phyloP scores from a whole-genome alignment of 257 asterid genomes.

The Mentha longifolia region DNA sequence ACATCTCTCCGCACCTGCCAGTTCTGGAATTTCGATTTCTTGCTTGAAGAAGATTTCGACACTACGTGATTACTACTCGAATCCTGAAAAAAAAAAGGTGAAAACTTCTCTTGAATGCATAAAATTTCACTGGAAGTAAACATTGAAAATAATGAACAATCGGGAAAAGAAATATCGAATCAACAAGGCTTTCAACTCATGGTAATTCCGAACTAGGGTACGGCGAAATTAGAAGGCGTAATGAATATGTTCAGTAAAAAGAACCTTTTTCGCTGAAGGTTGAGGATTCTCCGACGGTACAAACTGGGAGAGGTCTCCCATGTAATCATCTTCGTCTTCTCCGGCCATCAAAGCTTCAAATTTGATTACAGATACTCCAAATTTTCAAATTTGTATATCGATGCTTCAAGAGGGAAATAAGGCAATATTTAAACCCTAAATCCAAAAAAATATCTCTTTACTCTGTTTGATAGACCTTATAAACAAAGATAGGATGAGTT shows the following conservation, averaged over 20 bases:
- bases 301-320: slow-evolving; percentile 92
- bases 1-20: slow-evolving; percentile 73
- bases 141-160: background rate
- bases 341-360: slow-evolving; percentile 44
- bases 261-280: slow-evolving; percentile 62
- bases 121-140: background rate
- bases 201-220: slow-evolving; percentile 30
- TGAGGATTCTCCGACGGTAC: slow-evolving; percentile 55
- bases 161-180: background rate
- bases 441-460: background rate
- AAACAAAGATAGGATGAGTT: no score
- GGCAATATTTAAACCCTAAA: slow-evolving; percentile 19
- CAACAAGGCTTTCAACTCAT: background rate
- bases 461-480: no score
- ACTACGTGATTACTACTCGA: slow-evolving; percentile 36
- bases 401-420: slow-evolving; percentile 18
- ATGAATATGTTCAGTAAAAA: background rate
- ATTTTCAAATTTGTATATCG: background rate
- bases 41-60: slow-evolving; percentile 48
- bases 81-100: slow-evolving; percentile 41
- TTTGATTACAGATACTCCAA: background rate
- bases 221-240: background rate
- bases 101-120: background rate
- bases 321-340: slow-evolving; percentile 70
- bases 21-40: slow-evolving; percentile 59